phyloP scores from a whole-genome alignment of 2,329 filamentous ascomycete genomes.

The Esteya vermicola region DNA sequence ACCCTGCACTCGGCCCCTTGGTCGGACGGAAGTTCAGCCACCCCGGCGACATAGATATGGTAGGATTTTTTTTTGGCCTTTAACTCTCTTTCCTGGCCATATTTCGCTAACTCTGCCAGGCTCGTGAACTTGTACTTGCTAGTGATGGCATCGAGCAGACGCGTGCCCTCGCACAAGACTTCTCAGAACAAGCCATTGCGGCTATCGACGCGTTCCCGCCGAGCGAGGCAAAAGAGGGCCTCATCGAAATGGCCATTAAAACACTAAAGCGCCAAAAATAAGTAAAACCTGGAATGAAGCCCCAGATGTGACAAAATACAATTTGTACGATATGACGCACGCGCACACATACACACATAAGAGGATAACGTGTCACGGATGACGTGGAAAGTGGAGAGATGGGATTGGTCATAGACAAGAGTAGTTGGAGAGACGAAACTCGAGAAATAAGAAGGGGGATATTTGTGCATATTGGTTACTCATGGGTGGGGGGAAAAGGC shows the following conservation, averaged over 20 bases:
- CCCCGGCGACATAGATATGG: constrained; percentile 72
- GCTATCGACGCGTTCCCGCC: constrained; percentile 78
- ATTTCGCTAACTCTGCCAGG: constrained; percentile 41
- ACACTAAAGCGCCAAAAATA: constrained; percentile 79
- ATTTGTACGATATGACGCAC: constrained; percentile 1
- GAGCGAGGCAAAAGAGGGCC: constrained; percentile 84
- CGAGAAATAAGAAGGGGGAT: too few species aligned
- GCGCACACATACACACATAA: neutral
- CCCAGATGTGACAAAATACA: too few species aligned
- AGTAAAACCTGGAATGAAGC: too few species aligned
- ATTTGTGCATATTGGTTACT: too few species aligned
- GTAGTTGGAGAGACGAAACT: too few species aligned
- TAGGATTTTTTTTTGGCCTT: constrained; percentile 30
- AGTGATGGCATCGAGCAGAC: constrained; percentile 90
- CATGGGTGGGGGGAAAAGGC: too few species aligned
- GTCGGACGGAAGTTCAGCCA: constrained; percentile 82
- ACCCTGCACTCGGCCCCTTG: constrained; percentile 67
- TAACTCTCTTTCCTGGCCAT: constrained; percentile 2
- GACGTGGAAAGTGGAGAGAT: neutral
- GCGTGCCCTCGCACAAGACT: constrained; percentile 76
- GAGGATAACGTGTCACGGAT: too few species aligned
- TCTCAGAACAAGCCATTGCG: constrained; percentile 72
- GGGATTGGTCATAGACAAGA: neutral
- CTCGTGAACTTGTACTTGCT: constrained; percentile 66
- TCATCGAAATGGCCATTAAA: constrained; percentile 89